These are phyloP conservation scores for Aphanocladium album DNA, from an alignment of 2,329 filamentous ascomycete genomes.

Conservation along the genomic window DNA sequence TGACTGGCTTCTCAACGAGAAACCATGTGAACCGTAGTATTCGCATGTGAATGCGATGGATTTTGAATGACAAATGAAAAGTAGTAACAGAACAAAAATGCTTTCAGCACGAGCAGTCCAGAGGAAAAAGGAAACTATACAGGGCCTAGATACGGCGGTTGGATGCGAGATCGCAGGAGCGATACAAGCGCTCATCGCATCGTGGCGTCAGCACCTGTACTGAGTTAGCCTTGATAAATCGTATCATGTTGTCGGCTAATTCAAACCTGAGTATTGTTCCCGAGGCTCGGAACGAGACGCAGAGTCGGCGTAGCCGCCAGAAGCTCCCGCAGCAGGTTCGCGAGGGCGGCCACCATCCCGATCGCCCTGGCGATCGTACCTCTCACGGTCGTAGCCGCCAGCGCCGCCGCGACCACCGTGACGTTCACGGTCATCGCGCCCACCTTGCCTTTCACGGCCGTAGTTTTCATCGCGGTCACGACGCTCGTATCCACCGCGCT, in stretches of 20 bases:
- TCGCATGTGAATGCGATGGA: background rate
- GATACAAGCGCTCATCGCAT: conserved; percentile 19
- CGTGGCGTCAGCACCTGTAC: conserved; percentile 27
- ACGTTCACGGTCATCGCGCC: conserved; percentile 43
- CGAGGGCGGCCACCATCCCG: conserved; percentile 36
- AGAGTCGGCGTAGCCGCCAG: conserved; percentile 35
- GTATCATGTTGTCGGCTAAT: conserved; percentile 13
- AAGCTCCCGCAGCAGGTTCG: conserved; percentile 32
- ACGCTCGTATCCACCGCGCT: conserved; percentile 42
- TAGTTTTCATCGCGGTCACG: conserved; percentile 34
- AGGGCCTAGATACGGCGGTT: conserved; percentile 6
- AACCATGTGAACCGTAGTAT: conserved; percentile 12
- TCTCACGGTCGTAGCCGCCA: conserved; percentile 44
- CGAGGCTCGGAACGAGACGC: conserved; percentile 39
- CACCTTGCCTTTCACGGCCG: conserved; percentile 34
- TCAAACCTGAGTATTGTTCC: conserved; percentile 40
- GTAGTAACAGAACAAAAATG: conserved; percentile 19
- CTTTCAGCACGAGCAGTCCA: conserved; percentile 5
- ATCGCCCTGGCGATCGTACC: conserved; percentile 43
- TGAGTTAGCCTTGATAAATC: conserved; percentile 22
- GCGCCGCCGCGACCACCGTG: conserved; percentile 33
- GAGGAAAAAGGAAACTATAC: conserved; percentile 8
- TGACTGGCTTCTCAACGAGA: conserved; percentile 27
- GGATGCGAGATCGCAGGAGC: background rate
- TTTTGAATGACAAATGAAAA: conserved; percentile 20